Evolutionary conservation across 768 basidiomycete species (phyloP).

Genomic region (Lentinula edodes): DNA sequence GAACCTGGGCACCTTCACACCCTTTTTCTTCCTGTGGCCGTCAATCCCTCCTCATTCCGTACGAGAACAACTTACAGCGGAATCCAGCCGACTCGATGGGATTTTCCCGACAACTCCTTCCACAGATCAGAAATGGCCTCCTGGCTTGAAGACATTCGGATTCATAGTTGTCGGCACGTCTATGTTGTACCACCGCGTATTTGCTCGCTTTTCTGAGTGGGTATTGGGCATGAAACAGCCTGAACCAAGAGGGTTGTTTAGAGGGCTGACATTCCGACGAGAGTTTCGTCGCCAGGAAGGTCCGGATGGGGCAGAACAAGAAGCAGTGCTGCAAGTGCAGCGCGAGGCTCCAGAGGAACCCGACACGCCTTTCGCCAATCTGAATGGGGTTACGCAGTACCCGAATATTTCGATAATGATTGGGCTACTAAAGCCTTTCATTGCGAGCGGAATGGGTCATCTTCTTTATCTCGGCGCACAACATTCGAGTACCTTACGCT

Average conservation of each 20-base stretch:
- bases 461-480: conserved; percentile 4
- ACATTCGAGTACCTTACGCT: not conserved
- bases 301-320: conserved; percentile 2
- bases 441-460: conserved; percentile 5
- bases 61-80: not conserved
- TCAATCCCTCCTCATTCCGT: not conserved
- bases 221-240: conserved; percentile 3
- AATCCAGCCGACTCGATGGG: not conserved
- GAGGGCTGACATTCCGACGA: not conserved
- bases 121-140: not conserved
- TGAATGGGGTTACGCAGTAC: conserved; percentile 1
- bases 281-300: conserved; percentile 2
- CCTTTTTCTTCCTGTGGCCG: conserved; percentile 4
- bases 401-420: not conserved
- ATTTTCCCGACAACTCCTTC: not conserved
- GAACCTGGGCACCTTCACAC: not conserved
- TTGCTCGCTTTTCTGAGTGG: conserved; percentile 2
- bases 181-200: not conserved
- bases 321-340: not conserved
- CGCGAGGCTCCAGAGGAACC: not conserved
- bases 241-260: not conserved
- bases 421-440: conserved; percentile 5
- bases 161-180: not conserved
- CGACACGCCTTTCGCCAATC: not conserved
- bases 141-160: not conserved